Evolutionary conservation across 2,329 filamentous ascomycete species (phyloP).

Genomic region (Cladosporium oxysporum): DNA sequence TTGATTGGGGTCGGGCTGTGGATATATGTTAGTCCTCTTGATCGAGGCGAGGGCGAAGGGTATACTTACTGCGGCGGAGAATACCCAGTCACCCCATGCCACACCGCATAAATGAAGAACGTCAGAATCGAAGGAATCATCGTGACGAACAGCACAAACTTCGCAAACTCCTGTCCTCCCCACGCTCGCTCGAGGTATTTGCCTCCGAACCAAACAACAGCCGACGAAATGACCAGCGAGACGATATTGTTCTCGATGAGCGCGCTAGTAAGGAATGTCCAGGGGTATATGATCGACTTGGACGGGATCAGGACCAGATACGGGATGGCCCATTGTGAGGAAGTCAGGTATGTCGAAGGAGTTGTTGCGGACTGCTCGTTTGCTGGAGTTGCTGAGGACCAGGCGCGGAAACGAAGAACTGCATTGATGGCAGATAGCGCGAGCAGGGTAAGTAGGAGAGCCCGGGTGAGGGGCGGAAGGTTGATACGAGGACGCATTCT

Average conservation of each 20-base stretch:
- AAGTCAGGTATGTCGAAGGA: conserved; percentile 39
- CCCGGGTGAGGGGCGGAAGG: conserved; percentile 86
- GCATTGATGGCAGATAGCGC: conserved; percentile 81
- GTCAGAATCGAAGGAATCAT: conserved; percentile 78
- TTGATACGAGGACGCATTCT: conserved; percentile 65
- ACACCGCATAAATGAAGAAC: conserved; percentile 71
- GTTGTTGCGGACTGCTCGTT: conserved; percentile 27
- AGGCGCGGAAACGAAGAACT: conserved; percentile 71
- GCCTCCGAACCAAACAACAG: conserved; percentile 86
- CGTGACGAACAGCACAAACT: conserved; percentile 77
- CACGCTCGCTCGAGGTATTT: conserved; percentile 94
- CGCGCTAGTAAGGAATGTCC: conserved; percentile 84
- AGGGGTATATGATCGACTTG: conserved; percentile 82
- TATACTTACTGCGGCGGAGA: conserved; percentile 64
- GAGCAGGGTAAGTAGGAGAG: conserved; percentile 72
- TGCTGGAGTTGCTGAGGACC: conserved; percentile 43
- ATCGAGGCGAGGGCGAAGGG: not conserved
- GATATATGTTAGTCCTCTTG: not conserved
- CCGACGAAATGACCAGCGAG: conserved; percentile 73
- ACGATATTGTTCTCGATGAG: conserved; percentile 93
- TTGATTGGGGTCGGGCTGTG: conserved; percentile 73
- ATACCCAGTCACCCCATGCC: conserved; percentile 64
- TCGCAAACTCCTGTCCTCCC: conserved; percentile 88
- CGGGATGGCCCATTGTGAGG: conserved; percentile 53
- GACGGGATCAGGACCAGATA: conserved; percentile 87